Conservation (phyloP, 225 moss, liverwort and hornwort species). For the Takakia lepidozioides region DNA sequence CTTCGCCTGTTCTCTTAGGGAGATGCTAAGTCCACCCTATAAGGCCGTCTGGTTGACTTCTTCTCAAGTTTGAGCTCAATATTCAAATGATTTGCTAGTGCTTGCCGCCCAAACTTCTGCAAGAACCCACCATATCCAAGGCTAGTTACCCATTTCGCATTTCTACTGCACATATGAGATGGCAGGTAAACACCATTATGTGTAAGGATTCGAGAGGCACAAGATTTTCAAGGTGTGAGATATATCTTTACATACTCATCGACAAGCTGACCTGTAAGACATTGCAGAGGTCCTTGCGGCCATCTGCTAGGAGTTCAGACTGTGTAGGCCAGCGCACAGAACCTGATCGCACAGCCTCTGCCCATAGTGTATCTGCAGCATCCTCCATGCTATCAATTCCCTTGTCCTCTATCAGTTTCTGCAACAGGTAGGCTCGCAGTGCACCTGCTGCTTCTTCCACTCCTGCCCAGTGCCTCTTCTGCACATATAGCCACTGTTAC, state of each 20-base stretch:
- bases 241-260: neutral
- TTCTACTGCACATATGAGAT: neutral
- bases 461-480: conserved; percentile 81
- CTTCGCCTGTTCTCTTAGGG: no score
- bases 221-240: neutral
- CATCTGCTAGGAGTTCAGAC: conserved; percentile 31
- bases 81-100: conserved; percentile 38
- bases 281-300: conserved; percentile 72
- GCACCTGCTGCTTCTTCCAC: conserved; percentile 68
- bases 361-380: conserved; percentile 53
- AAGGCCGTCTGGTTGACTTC: no score
- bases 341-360: conserved; percentile 41
- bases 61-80: conserved; percentile 28
- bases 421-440: conserved; percentile 58
- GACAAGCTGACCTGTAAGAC: conserved; percentile 49
- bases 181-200: no score
- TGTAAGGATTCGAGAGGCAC: neutral
- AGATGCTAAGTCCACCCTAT: no score
- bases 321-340: conserved; percentile 61
- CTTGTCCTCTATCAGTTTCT: conserved; percentile 34
- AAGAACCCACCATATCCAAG: conserved; percentile 9
- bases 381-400: neutral
- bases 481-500: conserved; percentile 6
- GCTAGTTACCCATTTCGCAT: no score
- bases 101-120: conserved; percentile 57